Percentiles rank a stretch among this genome's conserved stretches.
These are phyloP conservation scores for Xylariaceae sp. DNA, from an alignment of 2,329 filamentous ascomycete genomes.

Conservation along the genomic window DNA sequence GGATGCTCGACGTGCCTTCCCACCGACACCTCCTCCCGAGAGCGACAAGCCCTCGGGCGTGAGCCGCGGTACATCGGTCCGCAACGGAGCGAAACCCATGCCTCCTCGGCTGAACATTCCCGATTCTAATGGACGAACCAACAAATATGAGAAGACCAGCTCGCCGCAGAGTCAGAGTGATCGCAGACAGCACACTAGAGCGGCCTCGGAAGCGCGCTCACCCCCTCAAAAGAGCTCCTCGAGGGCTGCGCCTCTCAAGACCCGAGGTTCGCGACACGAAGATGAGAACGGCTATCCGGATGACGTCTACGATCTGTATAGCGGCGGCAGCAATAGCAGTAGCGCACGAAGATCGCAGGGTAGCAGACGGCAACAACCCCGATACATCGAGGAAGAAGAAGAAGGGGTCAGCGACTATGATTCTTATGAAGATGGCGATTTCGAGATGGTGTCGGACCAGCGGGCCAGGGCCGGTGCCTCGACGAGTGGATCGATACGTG, in stretches of 20 bases:
- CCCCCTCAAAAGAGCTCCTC: constrained; percentile 41
- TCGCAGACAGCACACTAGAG: constrained; percentile 33
- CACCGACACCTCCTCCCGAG: constrained; percentile 97
- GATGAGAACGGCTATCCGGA: constrained; percentile 55
- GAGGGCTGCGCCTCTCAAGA: constrained; percentile 34
- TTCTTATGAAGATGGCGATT: constrained; percentile 69
- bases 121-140: constrained; percentile 43
- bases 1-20: constrained; percentile 74
- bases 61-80: constrained; percentile 54
- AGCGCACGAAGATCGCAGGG: constrained; percentile 35
- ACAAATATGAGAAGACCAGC: constrained; percentile 49
- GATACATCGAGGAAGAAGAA: constrained; percentile 76
- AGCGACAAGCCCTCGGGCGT: constrained; percentile 56
- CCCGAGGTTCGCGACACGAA: constrained; percentile 43
- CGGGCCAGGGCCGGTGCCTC: constrained; percentile 41
- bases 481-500: constrained; percentile 43
- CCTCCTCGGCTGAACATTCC: constrained; percentile 60
- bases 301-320: constrained; percentile 63
- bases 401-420: constrained; percentile 63
- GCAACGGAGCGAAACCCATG: constrained; percentile 55
- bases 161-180: constrained; percentile 43
- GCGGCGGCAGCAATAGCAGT: constrained; percentile 37
- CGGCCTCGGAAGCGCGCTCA: constrained; percentile 41
- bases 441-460: constrained; percentile 66
- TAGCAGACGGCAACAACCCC: constrained; percentile 44